Evolutionary conservation across 495 filamentous ascomycete species (phyloP), one percentile per base, ranked within the genome.

Genomic region (Talaromyces liani): DNA sequence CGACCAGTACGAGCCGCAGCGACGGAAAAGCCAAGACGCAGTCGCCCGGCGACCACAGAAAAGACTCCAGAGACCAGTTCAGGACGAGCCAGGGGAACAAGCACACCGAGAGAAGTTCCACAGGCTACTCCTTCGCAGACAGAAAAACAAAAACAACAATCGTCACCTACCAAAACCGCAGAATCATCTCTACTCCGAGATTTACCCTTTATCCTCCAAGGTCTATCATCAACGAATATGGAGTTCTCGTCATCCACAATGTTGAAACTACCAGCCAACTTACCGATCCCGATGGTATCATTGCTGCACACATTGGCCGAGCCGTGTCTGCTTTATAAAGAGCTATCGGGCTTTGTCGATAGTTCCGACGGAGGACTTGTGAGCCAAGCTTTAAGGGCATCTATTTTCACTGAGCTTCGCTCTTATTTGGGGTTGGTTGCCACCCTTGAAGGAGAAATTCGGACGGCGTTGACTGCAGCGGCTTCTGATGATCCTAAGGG

Each of bases 361-460:
- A 86, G 87, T 6, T 75, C 79, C 7, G 83, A 87, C 24, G 87
- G 86, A 41, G 87, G 86, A 0, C 76, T 99, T 51, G 83, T 98
- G n/a, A 91, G 86, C 10, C 95, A 99, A 75, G 96, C 92, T 72
- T 80, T 99, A 57, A 86, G 92, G n/a, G 91, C 93, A 55, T 92
- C 94, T 18, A 88, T 98, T 68, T 86, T 85, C 58, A 82, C 82
- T 57, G 93, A 99, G 72, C 77, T 98, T 3, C 85, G 92, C 39
- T 91, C 92, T 16, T 99, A 99, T 71, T 79, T 99, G 25, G 87
- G 91, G n/a, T 81, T 98, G 6, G 89, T 99, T 29, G 92, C 93
- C 31, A 95, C 92, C 1, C 72, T 99, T 45, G 95, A 99, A 75
- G 89, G 88, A n/a, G 91, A 98, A 70, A 96, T 98, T 53, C 83